Evolutionary conservation across 805 yeast genomes (phyloP).

Genomic region (Suhomyces tanzawaensis): DNA sequence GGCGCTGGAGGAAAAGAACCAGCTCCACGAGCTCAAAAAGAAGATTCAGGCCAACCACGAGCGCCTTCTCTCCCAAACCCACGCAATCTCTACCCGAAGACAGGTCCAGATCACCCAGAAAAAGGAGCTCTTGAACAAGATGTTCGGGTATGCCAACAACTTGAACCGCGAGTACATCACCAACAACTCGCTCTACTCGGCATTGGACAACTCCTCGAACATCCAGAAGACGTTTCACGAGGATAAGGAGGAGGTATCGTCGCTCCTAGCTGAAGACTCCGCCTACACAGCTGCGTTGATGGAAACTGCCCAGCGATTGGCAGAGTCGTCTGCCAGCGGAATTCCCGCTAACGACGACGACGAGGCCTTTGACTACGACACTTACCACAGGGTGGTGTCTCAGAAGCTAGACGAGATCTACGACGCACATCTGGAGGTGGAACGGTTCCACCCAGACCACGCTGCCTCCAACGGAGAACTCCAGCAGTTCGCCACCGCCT

Average conservation of each 20-base stretch:
- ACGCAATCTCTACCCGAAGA: conserved; percentile 33
- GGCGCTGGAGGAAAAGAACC: conserved; percentile 9
- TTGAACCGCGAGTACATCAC: conserved; percentile 40
- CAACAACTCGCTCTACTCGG: conserved; percentile 39
- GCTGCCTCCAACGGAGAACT: conserved; percentile 20
- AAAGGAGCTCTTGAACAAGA: conserved; percentile 35
- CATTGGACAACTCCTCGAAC: conserved; percentile 35
- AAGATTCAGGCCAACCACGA: conserved; percentile 29
- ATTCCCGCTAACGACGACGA: conserved; percentile 1
- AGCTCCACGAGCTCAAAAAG: conserved; percentile 12
- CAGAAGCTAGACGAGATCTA: conserved; percentile 22
- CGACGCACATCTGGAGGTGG: conserved; percentile 5
- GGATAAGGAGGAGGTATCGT: conserved; percentile 39
- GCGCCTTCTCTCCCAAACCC: conserved; percentile 30
- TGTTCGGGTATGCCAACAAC: conserved; percentile 39
- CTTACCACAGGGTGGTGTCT: conserved; percentile 22
- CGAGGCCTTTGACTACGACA: conserved; percentile 25
- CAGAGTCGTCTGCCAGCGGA: conserved; percentile 3
- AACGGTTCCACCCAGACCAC: background rate
- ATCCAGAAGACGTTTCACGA: conserved; percentile 40
- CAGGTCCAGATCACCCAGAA: conserved; percentile 40
- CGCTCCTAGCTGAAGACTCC: conserved; percentile 33
- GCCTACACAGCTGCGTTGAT: conserved; percentile 23
- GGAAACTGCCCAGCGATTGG: conserved; percentile 21
- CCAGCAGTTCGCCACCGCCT: conserved; percentile 23